Evolutionary conservation across 2,329 filamentous ascomycete genomes (phyloP).

Genomic region (Coniochaeta sp.): DNA sequence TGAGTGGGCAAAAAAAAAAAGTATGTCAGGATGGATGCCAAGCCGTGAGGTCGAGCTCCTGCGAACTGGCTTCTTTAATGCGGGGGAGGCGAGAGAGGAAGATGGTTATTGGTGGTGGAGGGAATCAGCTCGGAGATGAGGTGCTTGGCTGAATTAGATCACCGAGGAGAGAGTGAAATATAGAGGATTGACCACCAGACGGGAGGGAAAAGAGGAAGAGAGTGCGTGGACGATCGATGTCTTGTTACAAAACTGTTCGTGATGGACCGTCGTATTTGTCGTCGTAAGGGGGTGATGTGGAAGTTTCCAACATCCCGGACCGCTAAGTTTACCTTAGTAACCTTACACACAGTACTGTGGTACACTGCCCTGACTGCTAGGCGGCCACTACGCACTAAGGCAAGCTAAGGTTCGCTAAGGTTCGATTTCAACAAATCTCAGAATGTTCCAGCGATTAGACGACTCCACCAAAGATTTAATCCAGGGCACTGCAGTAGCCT

Average conservation of each 20-base stretch:
- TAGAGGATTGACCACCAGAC: not conserved
- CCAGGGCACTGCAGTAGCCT: not conserved
- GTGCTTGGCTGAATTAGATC: not conserved
- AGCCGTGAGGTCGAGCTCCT: not conserved
- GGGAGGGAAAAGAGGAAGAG: not conserved
- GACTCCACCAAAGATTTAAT: not conserved
- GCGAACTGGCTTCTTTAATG: conserved; percentile 1
- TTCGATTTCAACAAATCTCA: not conserved
- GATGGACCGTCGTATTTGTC: too few relatives aligned
- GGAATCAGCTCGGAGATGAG: not conserved
- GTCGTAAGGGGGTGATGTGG: conserved; percentile 1
- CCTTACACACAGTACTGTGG: too few relatives aligned
- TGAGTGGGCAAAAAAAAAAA: too few relatives aligned
- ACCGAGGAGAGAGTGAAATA: not conserved
- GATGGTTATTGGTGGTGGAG: not conserved
- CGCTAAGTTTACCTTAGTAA: too few relatives aligned
- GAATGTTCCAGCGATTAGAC: not conserved
- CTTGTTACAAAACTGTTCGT: not conserved
- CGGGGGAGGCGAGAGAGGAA: not conserved
- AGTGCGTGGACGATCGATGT: not conserved
- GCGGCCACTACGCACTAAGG: too few relatives aligned
- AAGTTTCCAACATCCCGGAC: not conserved
- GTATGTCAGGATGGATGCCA: not conserved
- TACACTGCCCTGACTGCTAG: too few relatives aligned
- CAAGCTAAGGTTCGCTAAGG: too few relatives aligned